Evolutionary conservation across 2,329 filamentous ascomycete species (phyloP).

Genomic region (Biscogniauxia sp.): DNA sequence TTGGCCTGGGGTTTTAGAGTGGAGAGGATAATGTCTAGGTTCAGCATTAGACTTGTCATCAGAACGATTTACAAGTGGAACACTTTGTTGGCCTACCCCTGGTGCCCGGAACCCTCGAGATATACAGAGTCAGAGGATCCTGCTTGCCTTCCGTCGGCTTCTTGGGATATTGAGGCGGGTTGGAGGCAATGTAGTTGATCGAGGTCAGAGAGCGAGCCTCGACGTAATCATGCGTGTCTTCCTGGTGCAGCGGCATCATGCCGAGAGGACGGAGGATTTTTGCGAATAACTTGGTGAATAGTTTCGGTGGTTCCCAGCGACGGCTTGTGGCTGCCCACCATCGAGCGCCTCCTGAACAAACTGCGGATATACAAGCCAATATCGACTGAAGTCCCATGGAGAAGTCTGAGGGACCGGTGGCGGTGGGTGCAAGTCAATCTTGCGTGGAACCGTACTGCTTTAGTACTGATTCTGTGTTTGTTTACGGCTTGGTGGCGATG

Average conservation of each 20-base stretch:
- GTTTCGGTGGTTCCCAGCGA: neutral
- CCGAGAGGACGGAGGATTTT: neutral
- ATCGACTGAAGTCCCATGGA: neutral
- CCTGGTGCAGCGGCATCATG: neutral
- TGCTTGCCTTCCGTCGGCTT: slow-evolving; percentile 68
- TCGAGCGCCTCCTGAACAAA: neutral
- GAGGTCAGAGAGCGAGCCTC: slow-evolving; percentile 82
- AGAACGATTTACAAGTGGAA: slow-evolving; percentile 6
- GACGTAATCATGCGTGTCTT: slow-evolving; percentile 44
- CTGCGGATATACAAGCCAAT: neutral
- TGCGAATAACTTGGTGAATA: neutral
- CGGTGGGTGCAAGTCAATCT: neutral
- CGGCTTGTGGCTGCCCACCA: neutral
- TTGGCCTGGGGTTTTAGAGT: slow-evolving; percentile 85
- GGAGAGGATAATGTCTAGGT: slow-evolving; percentile 82
- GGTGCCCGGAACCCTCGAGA: slow-evolving; percentile 88
- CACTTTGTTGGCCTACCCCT: slow-evolving; percentile 57
- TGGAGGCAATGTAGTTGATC: slow-evolving; percentile 76
- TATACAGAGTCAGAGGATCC: slow-evolving; percentile 80
- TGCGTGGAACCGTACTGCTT: neutral
- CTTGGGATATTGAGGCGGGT: slow-evolving; percentile 82
- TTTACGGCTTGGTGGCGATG: neutral
- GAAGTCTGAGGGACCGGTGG: neutral
- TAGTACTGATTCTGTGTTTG: neutral
- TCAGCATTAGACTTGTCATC: slow-evolving; percentile 6